Evolutionary conservation across 257 asterid genomes (phyloP).

Genomic region (Petrea volubilis): DNA sequence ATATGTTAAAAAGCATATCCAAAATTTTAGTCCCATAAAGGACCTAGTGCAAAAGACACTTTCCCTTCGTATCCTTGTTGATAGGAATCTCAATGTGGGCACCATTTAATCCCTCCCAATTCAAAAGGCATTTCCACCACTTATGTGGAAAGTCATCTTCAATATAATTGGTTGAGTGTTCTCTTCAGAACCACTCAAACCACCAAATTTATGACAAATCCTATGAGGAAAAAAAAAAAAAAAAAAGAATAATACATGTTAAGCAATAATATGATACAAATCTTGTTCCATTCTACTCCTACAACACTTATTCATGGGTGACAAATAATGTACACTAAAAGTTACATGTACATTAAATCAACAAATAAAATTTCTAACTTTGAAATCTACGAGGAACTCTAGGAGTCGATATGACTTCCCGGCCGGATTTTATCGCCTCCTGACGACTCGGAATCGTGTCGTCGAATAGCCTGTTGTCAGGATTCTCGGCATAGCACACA

Average conservation of each 20-base stretch:
- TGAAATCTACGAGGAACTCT: slow-evolving; percentile 65
- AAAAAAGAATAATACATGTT: neutral
- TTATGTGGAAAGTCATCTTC: slow-evolving; percentile 3
- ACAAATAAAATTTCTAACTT: slow-evolving; percentile 35
- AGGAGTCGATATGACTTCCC: slow-evolving; percentile 70
- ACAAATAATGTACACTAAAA: slow-evolving; percentile 2
- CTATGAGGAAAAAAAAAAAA: neutral
- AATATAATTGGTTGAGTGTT: neutral
- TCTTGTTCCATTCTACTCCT: neutral
- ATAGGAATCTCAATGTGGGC: slow-evolving; percentile 22
- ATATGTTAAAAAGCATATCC: slow-evolving; percentile 25
- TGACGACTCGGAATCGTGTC: slow-evolving; percentile 59
- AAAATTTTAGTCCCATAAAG: slow-evolving; percentile 17
- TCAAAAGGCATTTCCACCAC: slow-evolving; percentile 17
- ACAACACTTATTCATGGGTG: neutral
- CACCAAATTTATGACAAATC: neutral
- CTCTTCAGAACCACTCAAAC: neutral
- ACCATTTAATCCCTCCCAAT: slow-evolving; percentile 12
- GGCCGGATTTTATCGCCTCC: slow-evolving; percentile 52
- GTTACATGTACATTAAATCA: slow-evolving; percentile 9
- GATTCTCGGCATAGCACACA: slow-evolving; percentile 95
- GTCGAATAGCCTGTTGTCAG: slow-evolving; percentile 69
- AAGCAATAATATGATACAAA: neutral
- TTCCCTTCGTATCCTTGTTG: slow-evolving; percentile 24
- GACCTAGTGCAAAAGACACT: slow-evolving; percentile 7